These are phyloP conservation scores for Brassica juncea DNA, from an alignment of 345 rosid species.

Conservation along the genomic window DNA sequence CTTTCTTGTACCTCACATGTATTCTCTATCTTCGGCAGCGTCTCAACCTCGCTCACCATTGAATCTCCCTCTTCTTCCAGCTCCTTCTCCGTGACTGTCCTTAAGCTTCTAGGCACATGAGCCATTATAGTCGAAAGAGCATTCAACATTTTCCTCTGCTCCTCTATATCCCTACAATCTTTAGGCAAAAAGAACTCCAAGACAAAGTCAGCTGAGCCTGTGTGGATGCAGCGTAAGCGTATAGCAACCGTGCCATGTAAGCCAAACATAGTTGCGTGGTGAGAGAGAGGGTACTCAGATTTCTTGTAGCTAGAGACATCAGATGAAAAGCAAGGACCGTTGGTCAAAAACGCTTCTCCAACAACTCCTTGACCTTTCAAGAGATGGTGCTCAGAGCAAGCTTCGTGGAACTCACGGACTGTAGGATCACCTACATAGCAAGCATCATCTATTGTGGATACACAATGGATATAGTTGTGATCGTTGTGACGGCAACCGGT, in stretches of 20 bases:
- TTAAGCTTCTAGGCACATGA: constrained; percentile 63
- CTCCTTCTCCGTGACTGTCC: constrained; percentile 79
- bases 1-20: constrained; percentile 34
- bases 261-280: constrained; percentile 86
- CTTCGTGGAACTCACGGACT: constrained; percentile 72
- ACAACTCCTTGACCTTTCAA: constrained; percentile 91
- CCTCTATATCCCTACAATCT: constrained; percentile 57
- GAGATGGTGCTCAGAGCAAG: constrained; percentile 95
- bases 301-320: constrained; percentile 68
- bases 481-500: constrained; percentile 79
- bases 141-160: constrained; percentile 71
- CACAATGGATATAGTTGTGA: constrained; percentile 68
- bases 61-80: constrained; percentile 49
- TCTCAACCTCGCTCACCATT: constrained; percentile 45
- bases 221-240: constrained; percentile 68
- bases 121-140: constrained; percentile 71
- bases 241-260: constrained; percentile 83
- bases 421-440: constrained; percentile 64
- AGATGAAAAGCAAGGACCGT: constrained; percentile 84
- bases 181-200: constrained; percentile 92
- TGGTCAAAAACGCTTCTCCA: constrained; percentile 85
- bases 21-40: constrained; percentile 35
- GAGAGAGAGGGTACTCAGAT: constrained; percentile 88
- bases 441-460: constrained; percentile 82
- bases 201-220: constrained; percentile 72